phyloP scores from a whole-genome alignment of 768 basidiomycete species.

The Calvatia gigantea region DNA sequence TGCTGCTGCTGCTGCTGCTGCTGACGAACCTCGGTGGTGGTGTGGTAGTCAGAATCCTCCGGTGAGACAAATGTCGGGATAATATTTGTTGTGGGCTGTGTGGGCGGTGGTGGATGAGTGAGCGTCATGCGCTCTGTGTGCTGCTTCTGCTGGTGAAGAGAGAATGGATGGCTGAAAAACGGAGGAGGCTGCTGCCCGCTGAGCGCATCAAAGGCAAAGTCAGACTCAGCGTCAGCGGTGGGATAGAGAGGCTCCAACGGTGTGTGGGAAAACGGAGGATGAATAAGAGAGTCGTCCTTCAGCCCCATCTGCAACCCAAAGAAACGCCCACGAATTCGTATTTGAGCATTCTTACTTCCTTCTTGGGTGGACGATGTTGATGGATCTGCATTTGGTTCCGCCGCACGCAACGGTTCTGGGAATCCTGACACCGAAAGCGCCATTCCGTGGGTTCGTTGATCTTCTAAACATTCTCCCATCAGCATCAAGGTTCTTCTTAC shows the following conservation, averaged over 20 bases:
- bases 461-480: not conserved
- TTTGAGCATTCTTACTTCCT: not conserved
- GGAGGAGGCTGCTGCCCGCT: not conserved
- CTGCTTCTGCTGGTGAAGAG: not conserved
- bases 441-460: not conserved
- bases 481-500: too few relatives aligned
- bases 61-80: not conserved
- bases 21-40: not conserved
- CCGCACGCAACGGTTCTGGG: not conserved
- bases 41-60: not conserved
- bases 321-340: not conserved
- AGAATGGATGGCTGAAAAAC: not conserved
- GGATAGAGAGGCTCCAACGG: not conserved
- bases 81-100: not conserved
- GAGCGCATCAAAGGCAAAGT: not conserved
- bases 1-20: too few relatives aligned
- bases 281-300: not conserved
- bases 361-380: not conserved
- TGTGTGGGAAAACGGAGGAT: not conserved
- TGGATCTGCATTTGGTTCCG: not conserved
- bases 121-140: not conserved
- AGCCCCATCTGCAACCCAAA: not conserved
- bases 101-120: not conserved
- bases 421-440: slow-evolving; percentile 6
- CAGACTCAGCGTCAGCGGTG: not conserved